Evolutionary conservation across 306 rosid species (phyloP), one percentile per base, ranked within the genome.

Genomic region (Trichosanthes cucumerina): DNA sequence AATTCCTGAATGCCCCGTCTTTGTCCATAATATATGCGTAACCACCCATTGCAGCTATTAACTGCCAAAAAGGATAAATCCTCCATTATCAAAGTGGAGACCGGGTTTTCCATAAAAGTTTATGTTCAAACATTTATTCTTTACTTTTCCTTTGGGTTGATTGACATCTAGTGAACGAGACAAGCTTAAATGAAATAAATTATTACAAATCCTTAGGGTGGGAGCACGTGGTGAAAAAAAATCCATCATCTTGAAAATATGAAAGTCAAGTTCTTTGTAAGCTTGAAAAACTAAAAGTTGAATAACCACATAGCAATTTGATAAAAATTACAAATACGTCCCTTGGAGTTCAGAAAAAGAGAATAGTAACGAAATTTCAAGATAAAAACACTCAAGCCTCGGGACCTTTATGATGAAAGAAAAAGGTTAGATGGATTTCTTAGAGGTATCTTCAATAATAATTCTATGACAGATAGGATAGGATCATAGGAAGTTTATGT

Each of bases 21-120:
- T 88, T 96, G 89, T 96, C 99, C 98, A 93, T 90, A 36, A 96
- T 68, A 88, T 87, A 96, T 1, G 99, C 98, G 82, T 92, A 96
- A 83, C 91, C 97, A 69, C 93, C 96, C 18, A 91, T 88, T 78
- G 94, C 93, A 38, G 96, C 93, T 79, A 96, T 93, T 73, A 89
- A 87, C 99, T 96, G 68, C 69, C 69, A 78, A 78, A 78, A 16
- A 31, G 70, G 78, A 79, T 71, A 36, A 59, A 80, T 80, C 50
- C 28, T 33, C 76, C 33, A 24, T 43, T 46, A 53, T 83, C 21
- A 83, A 81, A 77, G 43, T 76, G 21, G 36, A 81, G 58, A 49
- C 9, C 52, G 44, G 65, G n/a, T 53, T 23, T 38, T 68, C 74
- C 26, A 19, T 14, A 65, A 19, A 13, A 36, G 6, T 64, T 44